Evolutionary conservation across 2,329 filamentous ascomycete genomes (phyloP), one percentile per base, ranked within the genome.

Genomic region (Xylogone sp.): DNA sequence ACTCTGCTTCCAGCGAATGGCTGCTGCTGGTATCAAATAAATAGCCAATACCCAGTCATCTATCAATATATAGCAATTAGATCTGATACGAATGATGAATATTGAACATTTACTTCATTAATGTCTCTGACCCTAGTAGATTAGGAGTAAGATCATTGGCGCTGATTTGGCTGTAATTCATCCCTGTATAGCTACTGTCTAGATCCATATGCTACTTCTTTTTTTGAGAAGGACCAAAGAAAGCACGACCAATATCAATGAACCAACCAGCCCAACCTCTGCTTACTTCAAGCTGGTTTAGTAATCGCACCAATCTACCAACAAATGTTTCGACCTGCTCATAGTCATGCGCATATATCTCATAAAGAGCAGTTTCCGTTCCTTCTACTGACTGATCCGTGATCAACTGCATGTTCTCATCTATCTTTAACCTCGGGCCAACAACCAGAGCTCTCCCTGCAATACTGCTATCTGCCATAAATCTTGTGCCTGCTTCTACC

Each of bases 1-100:
- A 61, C 65, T 66, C 59, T 86, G 82, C 69, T 86, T 86, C 69
- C 75, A 80, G 71, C 71, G 81, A 56, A 86, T 86, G 81, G 81
- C 77, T 65, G 75, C 75, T 42, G 73, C 70, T 48, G 80, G 79
- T 39, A 68, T 76, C 43, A 69, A 76, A 68, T 82, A 74, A 65
- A 50, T 27, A 18, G 10, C 4, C 8, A 7, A 39, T 18, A 16
- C 5, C 8, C n/a, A 39, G 34, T 7, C n/a, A 27, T 27, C 24
- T 39, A 39, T 31, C 27, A 31, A 31, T 39, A 39, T 16, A 45
- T 45, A 45, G 22, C 21, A 27, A 4, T 45, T 45, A 19, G 43
- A 19, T 16, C n/a, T 7, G n/a, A 16, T 13, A 39, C n/a, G 12
- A 39, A 16, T 39, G n/a, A 27, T 27, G 24, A 27, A 10, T 6